These are phyloP conservation scores for Bipolaris sorokiniana DNA, from an alignment of 2,329 filamentous ascomycete species.

Conservation along the genomic window DNA sequence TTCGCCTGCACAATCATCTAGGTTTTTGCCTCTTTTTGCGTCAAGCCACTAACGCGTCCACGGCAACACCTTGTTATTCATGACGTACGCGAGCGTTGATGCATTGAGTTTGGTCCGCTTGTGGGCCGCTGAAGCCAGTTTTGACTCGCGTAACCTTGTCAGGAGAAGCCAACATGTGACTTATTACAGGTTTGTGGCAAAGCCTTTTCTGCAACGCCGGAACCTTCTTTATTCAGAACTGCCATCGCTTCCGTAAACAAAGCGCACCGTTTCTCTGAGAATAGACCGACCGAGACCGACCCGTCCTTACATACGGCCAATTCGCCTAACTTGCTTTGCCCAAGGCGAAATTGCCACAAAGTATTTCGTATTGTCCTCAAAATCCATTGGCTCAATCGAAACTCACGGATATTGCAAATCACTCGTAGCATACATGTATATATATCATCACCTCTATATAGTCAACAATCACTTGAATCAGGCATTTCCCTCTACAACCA, in stretches of 20 bases:
- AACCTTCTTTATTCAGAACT: background rate
- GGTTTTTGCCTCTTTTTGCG: constrained; percentile 1
- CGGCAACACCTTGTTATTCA: constrained; percentile 14
- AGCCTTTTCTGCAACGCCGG: constrained; percentile 5
- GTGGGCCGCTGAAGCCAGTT: constrained; percentile 15
- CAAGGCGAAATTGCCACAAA: background rate
- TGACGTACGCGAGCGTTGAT: constrained; percentile 21
- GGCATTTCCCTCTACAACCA: background rate
- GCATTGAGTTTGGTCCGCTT: constrained; percentile 12
- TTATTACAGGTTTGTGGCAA: constrained; percentile 1
- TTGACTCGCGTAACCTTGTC: constrained; percentile 18
- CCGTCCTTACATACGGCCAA: background rate
- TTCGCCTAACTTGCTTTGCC: too few relatives aligned
- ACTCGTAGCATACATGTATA: background rate
- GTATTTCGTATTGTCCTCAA: background rate
- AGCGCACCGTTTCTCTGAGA: background rate
- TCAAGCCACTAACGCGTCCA: constrained; percentile 14
- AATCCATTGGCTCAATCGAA: background rate
- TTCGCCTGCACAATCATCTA: constrained; percentile 2
- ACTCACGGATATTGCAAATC: background rate
- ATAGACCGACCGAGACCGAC: background rate
- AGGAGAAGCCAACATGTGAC: constrained; percentile 8
- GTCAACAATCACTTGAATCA: background rate
- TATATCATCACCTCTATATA: background rate
- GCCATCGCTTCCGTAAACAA: background rate